phyloP scores from a whole-genome alignment of 345 rosid genomes.

The Viola odorata region DNA sequence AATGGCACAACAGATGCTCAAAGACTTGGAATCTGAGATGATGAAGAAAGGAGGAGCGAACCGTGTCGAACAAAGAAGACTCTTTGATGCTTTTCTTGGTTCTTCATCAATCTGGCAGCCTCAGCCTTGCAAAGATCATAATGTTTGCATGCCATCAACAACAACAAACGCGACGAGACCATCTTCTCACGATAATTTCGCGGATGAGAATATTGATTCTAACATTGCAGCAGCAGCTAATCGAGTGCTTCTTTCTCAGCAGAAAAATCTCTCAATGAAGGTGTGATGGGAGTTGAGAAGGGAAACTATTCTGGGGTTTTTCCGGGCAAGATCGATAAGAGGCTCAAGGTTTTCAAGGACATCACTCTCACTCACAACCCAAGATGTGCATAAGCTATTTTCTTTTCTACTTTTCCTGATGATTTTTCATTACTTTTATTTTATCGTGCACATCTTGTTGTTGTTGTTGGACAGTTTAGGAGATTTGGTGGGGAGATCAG shows the following conservation, averaged over 20 bases:
- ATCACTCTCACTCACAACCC: constrained; percentile 73
- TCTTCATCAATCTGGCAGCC: constrained; percentile 98
- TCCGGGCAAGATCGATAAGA: constrained; percentile 42
- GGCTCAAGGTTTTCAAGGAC: constrained; percentile 82
- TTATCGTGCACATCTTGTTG: too few species aligned
- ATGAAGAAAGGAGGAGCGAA: constrained; percentile 61
- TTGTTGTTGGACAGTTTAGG: too few species aligned
- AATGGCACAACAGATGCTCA: constrained; percentile 94
- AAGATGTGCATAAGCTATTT: constrained; percentile 13
- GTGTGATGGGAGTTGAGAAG: constrained; percentile 15
- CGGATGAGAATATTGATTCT: constrained; percentile 41
- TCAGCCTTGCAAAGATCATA: constrained; percentile 74
- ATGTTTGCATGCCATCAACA: constrained; percentile 3
- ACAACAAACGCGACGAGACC: constrained; percentile 3
- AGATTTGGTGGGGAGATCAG: too few species aligned
- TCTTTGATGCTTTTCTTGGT: constrained; percentile 78
- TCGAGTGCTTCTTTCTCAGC: constrained; percentile 17
- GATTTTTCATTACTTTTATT: too few species aligned
- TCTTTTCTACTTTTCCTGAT: too few species aligned
- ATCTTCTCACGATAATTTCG: constrained; percentile 13
- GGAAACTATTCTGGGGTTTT: constrained; percentile 16
- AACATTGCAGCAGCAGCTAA: constrained; percentile 19
- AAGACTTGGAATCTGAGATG: constrained; percentile 77
- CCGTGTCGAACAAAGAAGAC: constrained; percentile 66
- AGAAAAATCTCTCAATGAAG: constrained; percentile 11